A percentile compares a stretch with the other conserved stretches of the same genome.
phyloP scores from a whole-genome alignment of 768 basidiomycete species.

The Serendipita sp. region DNA sequence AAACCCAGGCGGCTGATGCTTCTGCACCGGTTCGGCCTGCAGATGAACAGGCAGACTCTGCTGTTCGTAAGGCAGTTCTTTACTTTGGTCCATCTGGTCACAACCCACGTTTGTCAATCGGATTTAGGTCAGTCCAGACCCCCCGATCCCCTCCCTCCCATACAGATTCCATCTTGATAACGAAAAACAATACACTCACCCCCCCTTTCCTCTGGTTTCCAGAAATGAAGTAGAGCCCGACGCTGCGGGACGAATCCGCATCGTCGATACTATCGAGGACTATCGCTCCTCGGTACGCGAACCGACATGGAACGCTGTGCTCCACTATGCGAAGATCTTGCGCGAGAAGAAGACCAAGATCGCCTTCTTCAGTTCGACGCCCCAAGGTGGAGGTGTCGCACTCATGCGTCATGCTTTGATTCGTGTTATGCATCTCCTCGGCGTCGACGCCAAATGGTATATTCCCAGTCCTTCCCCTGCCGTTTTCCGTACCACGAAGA shows the following conservation, averaged over 20 bases:
- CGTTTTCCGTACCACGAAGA: constrained; percentile 77
- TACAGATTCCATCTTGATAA: no score
- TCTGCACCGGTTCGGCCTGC: constrained; percentile 38
- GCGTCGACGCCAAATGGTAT: constrained; percentile 73
- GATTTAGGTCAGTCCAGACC: constrained; percentile 17
- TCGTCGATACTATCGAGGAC: constrained; percentile 67
- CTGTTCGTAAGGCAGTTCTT: constrained; percentile 72
- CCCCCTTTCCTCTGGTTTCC: constrained; percentile 14
- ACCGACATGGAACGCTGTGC: constrained; percentile 69
- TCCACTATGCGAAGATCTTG: constrained; percentile 47
- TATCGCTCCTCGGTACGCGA: constrained; percentile 56
- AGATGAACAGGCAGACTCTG: constrained; percentile 76
- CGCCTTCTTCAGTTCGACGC: constrained; percentile 89
- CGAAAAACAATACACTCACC: not conserved
- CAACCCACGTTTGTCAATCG: constrained; percentile 70
- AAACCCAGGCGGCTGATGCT: constrained; percentile 32
- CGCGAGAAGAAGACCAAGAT: constrained; percentile 78
- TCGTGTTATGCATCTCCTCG: constrained; percentile 62
- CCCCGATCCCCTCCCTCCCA: not conserved
- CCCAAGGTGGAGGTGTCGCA: constrained; percentile 94
- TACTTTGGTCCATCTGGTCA: constrained; percentile 33
- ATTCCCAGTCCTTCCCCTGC: constrained; percentile 77
- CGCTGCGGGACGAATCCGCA: constrained; percentile 69
- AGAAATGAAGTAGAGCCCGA: constrained; percentile 83
- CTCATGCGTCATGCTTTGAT: constrained; percentile 92